A percentile compares a stretch with the other conserved stretches of the same genome.
phyloP scores from a whole-genome alignment of 331 rosid species.

The Quercus tomentella region DNA sequence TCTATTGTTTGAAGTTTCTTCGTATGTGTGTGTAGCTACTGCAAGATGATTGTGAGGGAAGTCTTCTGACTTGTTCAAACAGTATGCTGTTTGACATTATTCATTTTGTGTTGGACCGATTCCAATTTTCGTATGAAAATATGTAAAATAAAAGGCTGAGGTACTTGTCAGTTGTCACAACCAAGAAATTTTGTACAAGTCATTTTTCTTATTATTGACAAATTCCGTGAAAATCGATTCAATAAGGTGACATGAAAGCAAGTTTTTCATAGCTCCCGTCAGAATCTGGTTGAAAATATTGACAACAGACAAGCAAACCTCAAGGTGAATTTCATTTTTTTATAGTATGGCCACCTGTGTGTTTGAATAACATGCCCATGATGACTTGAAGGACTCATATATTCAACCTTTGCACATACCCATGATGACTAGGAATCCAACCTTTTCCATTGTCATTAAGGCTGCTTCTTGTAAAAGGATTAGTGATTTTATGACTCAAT shows the following conservation, averaged over 20 bases:
- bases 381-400: background rate
- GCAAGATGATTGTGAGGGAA: background rate
- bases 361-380: background rate
- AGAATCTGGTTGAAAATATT: background rate
- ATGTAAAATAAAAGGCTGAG: background rate
- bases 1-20: conserved; percentile 8
- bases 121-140: background rate
- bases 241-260: background rate
- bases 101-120: background rate
- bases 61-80: background rate
- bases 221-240: too few relatives aligned
- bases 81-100: background rate
- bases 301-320: background rate
- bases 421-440: too few relatives aligned
- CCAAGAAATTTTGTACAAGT: background rate
- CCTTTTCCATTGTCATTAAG: too few relatives aligned
- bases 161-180: background rate
- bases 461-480: too few relatives aligned
- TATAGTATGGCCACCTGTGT: background rate
- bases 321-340: background rate
- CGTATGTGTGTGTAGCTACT: conserved; percentile 19
- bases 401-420: too few relatives aligned
- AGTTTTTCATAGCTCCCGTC: background rate
- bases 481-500: background rate
- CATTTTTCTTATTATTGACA: too few relatives aligned